Conservation (phyloP, 306 rosid genomes). For the Dalbergia cultrata region DNA sequence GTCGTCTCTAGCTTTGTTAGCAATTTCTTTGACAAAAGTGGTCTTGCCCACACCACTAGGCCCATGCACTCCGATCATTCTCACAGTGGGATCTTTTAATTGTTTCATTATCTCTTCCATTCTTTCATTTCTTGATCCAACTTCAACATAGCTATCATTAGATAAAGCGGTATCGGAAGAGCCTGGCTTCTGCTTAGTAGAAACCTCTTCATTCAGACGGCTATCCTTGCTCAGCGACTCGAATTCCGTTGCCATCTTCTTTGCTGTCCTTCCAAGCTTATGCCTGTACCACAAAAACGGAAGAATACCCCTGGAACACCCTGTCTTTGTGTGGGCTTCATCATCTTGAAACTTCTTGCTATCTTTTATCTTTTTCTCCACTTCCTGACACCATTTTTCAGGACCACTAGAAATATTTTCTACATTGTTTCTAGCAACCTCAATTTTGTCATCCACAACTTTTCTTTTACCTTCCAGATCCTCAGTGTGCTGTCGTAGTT, state of each 20-base stretch:
- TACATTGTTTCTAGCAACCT: background rate
- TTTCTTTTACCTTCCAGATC: background rate
- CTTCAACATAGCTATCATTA: background rate
- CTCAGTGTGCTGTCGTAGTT: background rate
- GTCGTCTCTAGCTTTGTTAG: background rate
- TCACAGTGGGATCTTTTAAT: background rate
- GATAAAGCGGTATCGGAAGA: background rate
- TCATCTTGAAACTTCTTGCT: background rate
- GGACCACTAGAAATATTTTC: background rate
- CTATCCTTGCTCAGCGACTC: background rate
- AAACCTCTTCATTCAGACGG: background rate
- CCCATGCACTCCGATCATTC: background rate
- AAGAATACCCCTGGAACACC: background rate
- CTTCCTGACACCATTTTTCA: background rate
- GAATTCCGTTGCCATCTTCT: background rate
- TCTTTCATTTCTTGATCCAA: background rate
- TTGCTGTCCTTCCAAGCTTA: background rate
- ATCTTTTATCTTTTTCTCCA: background rate
- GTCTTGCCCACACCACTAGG: constrained; percentile 32
- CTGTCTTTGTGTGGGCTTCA: background rate
- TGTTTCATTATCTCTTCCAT: background rate
- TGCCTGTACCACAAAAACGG: background rate
- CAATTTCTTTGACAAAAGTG: background rate
- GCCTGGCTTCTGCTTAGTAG: background rate
- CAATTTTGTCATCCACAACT: background rate